Conservation (phyloP, 345 rosid genomes). For the Citrus reticulata region DNA sequence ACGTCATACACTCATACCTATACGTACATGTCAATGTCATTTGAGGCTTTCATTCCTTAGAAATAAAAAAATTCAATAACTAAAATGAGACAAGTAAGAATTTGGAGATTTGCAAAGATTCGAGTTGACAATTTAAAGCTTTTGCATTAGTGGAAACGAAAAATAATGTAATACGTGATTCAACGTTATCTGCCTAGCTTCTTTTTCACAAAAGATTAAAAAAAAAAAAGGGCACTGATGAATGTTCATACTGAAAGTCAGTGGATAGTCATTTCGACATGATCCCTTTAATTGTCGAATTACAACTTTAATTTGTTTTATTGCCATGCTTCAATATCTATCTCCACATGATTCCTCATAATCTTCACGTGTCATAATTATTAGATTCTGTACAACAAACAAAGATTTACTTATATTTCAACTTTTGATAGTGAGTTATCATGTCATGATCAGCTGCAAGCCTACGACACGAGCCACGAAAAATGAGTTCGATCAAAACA, state of each 20-base stretch:
- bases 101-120: background rate
- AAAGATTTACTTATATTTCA: background rate
- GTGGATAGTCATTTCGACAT: background rate
- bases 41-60: background rate
- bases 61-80: too few species aligned
- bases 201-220: background rate
- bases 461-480: background rate
- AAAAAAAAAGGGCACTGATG: background rate
- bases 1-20: background rate
- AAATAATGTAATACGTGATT: background rate
- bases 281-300: background rate
- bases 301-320: background rate
- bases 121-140: background rate
- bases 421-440: background rate
- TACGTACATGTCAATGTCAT: too few species aligned
- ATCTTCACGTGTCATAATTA: conserved; percentile 1
- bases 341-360: background rate
- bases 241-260: background rate
- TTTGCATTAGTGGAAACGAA: background rate
- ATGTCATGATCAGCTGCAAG: background rate
- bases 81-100: background rate
- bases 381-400: background rate
- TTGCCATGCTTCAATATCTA: background rate
- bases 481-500: background rate
- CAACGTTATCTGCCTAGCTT: background rate